Evolutionary conservation across 164 flowering plant species (phyloP).

Genomic region (Umbilicus rupestris): DNA sequence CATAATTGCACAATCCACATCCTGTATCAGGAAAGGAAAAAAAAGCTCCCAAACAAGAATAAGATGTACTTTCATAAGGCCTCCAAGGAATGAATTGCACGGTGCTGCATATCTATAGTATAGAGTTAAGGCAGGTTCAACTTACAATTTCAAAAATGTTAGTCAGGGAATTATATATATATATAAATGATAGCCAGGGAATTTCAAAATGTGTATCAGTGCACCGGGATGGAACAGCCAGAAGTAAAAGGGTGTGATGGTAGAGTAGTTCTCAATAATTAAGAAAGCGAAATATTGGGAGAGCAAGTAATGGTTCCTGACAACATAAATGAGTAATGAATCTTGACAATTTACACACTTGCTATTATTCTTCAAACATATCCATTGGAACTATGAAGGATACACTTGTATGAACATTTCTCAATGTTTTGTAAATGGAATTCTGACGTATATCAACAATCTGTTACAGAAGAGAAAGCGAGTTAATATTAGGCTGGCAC

Average conservation of each 20-base stretch:
- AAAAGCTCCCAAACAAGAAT: slow-evolving; percentile 2
- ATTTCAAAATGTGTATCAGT: not conserved
- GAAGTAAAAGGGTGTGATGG: not conserved
- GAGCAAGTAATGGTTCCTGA: not conserved
- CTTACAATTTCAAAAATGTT: not conserved
- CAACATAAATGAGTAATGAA: not conserved
- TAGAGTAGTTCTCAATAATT: too few relatives aligned
- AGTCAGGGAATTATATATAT: too few relatives aligned
- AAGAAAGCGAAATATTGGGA: too few relatives aligned
- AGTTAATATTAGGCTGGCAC: not conserved
- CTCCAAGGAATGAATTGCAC: slow-evolving; percentile 94
- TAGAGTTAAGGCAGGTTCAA: slow-evolving; percentile 22
- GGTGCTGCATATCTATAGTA: slow-evolving; percentile 73
- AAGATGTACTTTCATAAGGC: slow-evolving; percentile 82
- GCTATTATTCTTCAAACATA: not conserved
- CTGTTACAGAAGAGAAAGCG: slow-evolving; percentile 38
- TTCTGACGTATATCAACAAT: slow-evolving; percentile 63
- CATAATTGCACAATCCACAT: not conserved
- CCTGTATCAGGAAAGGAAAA: not conserved
- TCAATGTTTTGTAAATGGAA: slow-evolving; percentile 66
- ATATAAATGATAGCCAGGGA: too few relatives aligned
- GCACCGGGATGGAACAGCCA: not conserved
- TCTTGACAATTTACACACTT: not conserved
- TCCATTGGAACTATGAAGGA: slow-evolving; percentile 30
- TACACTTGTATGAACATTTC: slow-evolving; percentile 85